These are phyloP conservation scores for Trichoderma brevicompactum DNA, from an alignment of 2,329 filamentous ascomycete species.

Conservation along the genomic window DNA sequence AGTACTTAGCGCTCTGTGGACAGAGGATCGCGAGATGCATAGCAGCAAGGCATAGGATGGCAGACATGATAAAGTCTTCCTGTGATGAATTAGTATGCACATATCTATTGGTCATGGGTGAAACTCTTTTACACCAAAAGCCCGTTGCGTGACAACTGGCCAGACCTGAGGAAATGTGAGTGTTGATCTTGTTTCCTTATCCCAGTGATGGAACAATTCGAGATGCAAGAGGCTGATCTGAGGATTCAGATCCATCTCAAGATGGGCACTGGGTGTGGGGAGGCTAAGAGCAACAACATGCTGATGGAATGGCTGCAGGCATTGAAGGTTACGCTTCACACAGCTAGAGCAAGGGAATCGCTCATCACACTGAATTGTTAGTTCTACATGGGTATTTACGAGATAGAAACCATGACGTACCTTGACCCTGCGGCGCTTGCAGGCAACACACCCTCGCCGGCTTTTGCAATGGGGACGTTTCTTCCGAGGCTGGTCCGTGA, in stretches of 20 bases:
- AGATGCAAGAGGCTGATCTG: constrained; percentile 1
- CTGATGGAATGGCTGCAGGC: background rate
- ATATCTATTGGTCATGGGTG: too few species aligned
- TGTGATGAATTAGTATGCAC: background rate
- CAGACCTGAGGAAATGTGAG: background rate
- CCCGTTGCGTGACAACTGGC: background rate
- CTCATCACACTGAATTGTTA: background rate
- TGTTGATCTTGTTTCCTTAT: background rate
- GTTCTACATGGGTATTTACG: background rate
- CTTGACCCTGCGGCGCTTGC: constrained; percentile 11
- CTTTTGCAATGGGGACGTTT: constrained; percentile 4
- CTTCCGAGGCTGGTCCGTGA: background rate
- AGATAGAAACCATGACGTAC: background rate
- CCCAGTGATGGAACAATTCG: constrained; percentile 1
- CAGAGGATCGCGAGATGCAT: background rate
- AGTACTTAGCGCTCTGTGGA: background rate
- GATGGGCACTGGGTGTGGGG: background rate
- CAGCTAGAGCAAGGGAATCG: background rate
- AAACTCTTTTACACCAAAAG: background rate
- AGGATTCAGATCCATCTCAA: background rate
- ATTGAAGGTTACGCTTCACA: constrained; percentile 2
- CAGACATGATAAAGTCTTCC: constrained; percentile 3
- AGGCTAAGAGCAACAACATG: background rate
- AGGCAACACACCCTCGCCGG: background rate
- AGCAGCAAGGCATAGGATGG: constrained; percentile 2